Percentiles rank a stretch among this genome's conserved stretches.
These are phyloP conservation scores for Cytospora piceae DNA, from an alignment of 2,329 filamentous ascomycete genomes.

Conservation along the genomic window DNA sequence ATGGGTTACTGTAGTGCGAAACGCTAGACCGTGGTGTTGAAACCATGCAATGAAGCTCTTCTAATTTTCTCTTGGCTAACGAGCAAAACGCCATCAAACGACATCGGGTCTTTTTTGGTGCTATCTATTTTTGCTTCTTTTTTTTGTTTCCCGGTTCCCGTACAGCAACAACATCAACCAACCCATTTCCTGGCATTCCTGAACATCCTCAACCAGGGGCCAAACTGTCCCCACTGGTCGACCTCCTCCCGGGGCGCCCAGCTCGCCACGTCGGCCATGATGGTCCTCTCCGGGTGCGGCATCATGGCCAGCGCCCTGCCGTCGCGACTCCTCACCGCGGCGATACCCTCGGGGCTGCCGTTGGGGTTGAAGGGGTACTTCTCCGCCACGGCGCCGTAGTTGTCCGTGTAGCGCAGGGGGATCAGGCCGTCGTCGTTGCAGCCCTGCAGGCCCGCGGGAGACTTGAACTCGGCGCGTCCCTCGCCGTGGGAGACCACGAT, in stretches of 20 bases:
- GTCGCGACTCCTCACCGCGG: constrained; percentile 75
- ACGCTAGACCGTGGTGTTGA: background rate
- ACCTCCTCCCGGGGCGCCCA: constrained; percentile 65
- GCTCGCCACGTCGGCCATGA: constrained; percentile 77
- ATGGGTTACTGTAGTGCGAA: background rate
- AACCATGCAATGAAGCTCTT: constrained; percentile 6
- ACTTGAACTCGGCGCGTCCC: constrained; percentile 74
- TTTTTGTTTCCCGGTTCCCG: background rate
- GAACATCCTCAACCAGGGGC: constrained; percentile 86
- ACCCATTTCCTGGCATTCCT: constrained; percentile 88
- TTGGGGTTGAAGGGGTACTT: constrained; percentile 88
- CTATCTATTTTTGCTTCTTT: background rate
- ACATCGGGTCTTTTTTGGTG: background rate
- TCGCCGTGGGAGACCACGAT: constrained; percentile 92
- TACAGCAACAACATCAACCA: constrained; percentile 48
- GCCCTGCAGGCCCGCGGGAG: constrained; percentile 53
- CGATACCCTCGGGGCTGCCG: constrained; percentile 79
- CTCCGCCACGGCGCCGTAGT: constrained; percentile 74
- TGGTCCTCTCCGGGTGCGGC: constrained; percentile 91
- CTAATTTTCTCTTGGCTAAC: background rate
- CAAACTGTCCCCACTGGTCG: constrained; percentile 76
- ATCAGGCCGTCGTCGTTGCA: constrained; percentile 71
- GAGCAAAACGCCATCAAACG: background rate
- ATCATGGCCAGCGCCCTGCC: constrained; percentile 86
- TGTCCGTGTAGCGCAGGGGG: constrained; percentile 84